Base-by-base conservation (phyloP, 192 early-diverging fungal genomes). In the Thoreauomyces humboldtii region DNA sequence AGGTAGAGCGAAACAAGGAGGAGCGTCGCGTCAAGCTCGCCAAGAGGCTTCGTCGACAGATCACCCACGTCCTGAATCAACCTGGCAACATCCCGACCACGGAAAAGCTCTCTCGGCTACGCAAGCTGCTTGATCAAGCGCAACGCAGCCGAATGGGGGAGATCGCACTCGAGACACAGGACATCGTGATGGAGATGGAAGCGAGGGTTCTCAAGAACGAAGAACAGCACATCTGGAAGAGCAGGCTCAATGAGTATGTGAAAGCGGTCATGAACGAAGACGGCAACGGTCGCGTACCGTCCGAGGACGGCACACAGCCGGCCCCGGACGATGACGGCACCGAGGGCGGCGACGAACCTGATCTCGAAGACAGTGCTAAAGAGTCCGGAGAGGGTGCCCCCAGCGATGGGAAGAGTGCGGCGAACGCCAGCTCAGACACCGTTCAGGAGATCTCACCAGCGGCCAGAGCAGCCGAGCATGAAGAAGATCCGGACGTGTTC, bases 211-310 rank as follows among this genome's bases (percentile, higher is more conserved):
- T 36, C 33, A 58, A 59, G 32, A 59, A 57, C 35, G 65, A 67
- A 34, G 65, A 67, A 37, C 65, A 67, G 46, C 52, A 67, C 50
- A 42, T 48, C 1, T 67, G 65, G 65, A 38, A 45, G 25, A 67
- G 65, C 43, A 67, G 59, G 35, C 34, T 67, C 15, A 47, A 58
- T 32, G 65, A 67, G 36, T 47, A 48, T 46, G 34, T 57, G 15
- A 67, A 67, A 27, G 65, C 57, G 11, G 56, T 48, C 15, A 24
- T 67, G 41, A 42, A 67, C n/a, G 57, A 58, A 46, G 65, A 45
- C 52, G 65, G 65, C 7, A 46, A 67, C 36, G 65, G 65, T 24
- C 52, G 54, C 17, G 46, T 67, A n/a, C 33, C 44, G 21, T 21
- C 7, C 7, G 46, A 63, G 9, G 59, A 43, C 19, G 21, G n/a